phyloP scores from a whole-genome alignment of 2,329 filamentous ascomycete species.

The Fusarium sp. region DNA sequence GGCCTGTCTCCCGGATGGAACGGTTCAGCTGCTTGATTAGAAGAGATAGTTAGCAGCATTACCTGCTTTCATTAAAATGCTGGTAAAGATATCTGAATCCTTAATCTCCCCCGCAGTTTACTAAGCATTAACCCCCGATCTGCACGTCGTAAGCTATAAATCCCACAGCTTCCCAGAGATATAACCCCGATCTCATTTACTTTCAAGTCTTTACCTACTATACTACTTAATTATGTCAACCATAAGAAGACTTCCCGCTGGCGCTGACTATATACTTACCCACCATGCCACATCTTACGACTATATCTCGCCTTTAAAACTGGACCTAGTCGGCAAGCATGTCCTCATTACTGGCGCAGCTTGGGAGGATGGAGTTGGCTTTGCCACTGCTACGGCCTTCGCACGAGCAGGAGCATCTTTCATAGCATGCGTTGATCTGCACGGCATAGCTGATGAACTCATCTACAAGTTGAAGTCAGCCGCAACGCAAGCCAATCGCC shows the following conservation, averaged over 20 bases:
- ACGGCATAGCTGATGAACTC: neutral
- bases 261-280: neutral
- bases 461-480: neutral
- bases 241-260: accelerated
- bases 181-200: accelerated
- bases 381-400: neutral
- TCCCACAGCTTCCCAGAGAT: neutral
- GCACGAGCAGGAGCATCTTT: neutral
- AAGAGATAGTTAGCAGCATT: constrained; percentile 57
- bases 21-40: constrained; percentile 47
- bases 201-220: neutral
- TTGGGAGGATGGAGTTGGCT: neutral
- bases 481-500: neutral
- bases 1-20: constrained; percentile 54
- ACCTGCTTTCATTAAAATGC: too few species aligned
- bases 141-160: neutral
- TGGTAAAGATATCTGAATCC: too few species aligned
- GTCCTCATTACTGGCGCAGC: neutral
- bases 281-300: neutral
- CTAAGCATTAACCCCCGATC: neutral
- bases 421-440: neutral
- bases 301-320: neutral
- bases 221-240: neutral
- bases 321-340: neutral
- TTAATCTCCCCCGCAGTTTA: neutral